Conservation (phyloP, 2,329 filamentous ascomycete species). For the Akanthomyces uredinophilus region DNA sequence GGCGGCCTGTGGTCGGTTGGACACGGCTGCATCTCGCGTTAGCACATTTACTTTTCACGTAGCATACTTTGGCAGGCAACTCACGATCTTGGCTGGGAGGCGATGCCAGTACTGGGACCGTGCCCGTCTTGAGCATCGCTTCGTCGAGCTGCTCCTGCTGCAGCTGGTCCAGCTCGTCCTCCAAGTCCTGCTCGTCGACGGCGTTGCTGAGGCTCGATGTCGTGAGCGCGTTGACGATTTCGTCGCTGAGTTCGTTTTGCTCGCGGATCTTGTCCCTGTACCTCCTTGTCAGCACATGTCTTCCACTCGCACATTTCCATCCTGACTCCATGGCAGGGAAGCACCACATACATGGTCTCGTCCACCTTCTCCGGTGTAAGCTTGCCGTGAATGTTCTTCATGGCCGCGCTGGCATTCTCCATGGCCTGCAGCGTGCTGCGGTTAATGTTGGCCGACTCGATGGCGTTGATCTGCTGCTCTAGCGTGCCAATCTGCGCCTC, state of each 20-base stretch:
- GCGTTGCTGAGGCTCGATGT: conserved; percentile 60
- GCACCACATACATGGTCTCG: conserved; percentile 74
- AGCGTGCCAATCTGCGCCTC: conserved; percentile 83
- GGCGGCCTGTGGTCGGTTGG: conserved; percentile 36
- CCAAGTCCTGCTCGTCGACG: conserved; percentile 81
- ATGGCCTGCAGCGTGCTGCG: conserved; percentile 91
- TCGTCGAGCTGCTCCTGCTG: conserved; percentile 92
- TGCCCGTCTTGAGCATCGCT: conserved; percentile 86
- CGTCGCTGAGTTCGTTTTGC: conserved; percentile 87
- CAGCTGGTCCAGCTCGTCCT: conserved; percentile 76
- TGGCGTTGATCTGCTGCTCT: conserved; percentile 92
- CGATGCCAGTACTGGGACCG: conserved; percentile 76
- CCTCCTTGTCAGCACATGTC: conserved; percentile 26
- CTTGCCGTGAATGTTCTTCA: conserved; percentile 87
- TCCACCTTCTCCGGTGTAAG: conserved; percentile 94
- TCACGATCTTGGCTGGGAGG: conserved; percentile 71
- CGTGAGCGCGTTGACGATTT: conserved; percentile 84
- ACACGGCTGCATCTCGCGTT: conserved; percentile 13
- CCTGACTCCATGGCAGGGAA: neutral
- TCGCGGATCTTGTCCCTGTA: conserved; percentile 82
- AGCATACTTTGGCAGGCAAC: conserved; percentile 29
- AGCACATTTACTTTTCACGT: neutral
- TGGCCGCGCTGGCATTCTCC: conserved; percentile 83
- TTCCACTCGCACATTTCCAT: too few relatives aligned
- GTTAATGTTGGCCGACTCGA: conserved; percentile 98